Conservation (phyloP, 257 asterid species). For the Nicotiana tomentosiformis region DNA sequence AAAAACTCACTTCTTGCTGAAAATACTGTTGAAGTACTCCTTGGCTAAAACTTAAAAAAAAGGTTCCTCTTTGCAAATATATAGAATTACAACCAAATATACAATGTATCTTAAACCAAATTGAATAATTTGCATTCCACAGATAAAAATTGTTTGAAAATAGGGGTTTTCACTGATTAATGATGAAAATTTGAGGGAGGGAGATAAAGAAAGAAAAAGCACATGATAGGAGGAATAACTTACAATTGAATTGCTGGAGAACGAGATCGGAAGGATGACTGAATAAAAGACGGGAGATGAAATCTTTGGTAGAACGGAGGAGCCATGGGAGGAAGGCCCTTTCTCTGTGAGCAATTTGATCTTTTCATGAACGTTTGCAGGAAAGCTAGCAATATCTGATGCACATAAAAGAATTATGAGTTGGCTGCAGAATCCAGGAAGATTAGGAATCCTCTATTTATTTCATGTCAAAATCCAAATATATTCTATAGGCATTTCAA, state of each 20-base stretch:
- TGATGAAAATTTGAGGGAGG: background rate
- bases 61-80: too few relatives aligned
- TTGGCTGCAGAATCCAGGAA: background rate
- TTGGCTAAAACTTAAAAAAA: background rate
- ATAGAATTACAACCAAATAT: background rate
- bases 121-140: background rate
- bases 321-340: background rate
- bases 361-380: background rate
- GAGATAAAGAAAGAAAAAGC: background rate
- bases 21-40: background rate
- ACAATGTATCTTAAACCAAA: background rate
- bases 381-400: background rate
- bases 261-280: background rate
- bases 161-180: background rate
- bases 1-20: background rate
- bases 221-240: background rate
- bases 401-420: background rate
- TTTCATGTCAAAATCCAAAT: background rate
- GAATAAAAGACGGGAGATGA: background rate
- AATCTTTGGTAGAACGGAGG: background rate
- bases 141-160: background rate
- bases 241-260: background rate
- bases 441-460: background rate
- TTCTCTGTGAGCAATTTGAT: background rate
- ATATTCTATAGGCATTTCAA: background rate